Percentiles rank a stretch among this genome's conserved stretches.
Evolutionary conservation across 192 early-diverging fungal species (phyloP).

Genomic region (Lunasporangiospora selenospora): DNA sequence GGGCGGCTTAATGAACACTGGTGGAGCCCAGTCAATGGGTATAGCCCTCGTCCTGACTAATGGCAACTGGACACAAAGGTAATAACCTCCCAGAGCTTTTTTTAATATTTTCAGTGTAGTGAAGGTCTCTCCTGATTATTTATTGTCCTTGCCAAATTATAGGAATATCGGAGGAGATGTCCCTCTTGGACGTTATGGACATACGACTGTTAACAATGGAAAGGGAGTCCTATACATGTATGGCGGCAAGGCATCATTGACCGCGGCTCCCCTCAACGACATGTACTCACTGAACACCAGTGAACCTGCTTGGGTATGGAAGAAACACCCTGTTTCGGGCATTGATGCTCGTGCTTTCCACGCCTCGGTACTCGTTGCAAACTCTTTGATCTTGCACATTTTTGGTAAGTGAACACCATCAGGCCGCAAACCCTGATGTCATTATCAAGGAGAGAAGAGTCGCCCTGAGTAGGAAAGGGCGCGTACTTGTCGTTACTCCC

Average conservation of each 20-base stretch:
- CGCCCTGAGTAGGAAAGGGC: too few relatives aligned
- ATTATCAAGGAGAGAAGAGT: too few relatives aligned
- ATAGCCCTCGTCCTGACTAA: background rate
- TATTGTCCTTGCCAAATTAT: background rate
- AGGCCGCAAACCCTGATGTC: too few relatives aligned
- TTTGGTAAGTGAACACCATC: too few relatives aligned
- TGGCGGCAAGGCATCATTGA: conserved; percentile 6
- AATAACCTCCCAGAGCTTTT: too few relatives aligned
- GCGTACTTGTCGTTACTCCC: too few relatives aligned
- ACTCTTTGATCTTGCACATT: conserved; percentile 17
- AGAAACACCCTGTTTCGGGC: background rate
- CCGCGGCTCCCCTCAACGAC: conserved; percentile 1
- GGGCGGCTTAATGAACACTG: conserved; percentile 8
- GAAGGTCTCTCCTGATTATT: background rate
- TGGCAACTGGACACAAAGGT: conserved; percentile 3
- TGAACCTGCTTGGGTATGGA: conserved; percentile 9
- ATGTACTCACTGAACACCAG: conserved; percentile 10
- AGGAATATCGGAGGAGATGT: background rate
- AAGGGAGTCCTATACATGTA: conserved; percentile 12
- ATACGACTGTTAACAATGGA: conserved; percentile 2
- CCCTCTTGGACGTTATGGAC: conserved; percentile 13
- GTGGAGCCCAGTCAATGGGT: background rate
- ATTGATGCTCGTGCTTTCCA: conserved; percentile 35
- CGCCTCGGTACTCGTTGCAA: conserved; percentile 10
- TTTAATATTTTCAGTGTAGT: background rate